These are phyloP conservation scores for Balamuthia mandrillaris DNA, from an alignment of 208 protist genomes.

Conservation along the genomic window DNA sequence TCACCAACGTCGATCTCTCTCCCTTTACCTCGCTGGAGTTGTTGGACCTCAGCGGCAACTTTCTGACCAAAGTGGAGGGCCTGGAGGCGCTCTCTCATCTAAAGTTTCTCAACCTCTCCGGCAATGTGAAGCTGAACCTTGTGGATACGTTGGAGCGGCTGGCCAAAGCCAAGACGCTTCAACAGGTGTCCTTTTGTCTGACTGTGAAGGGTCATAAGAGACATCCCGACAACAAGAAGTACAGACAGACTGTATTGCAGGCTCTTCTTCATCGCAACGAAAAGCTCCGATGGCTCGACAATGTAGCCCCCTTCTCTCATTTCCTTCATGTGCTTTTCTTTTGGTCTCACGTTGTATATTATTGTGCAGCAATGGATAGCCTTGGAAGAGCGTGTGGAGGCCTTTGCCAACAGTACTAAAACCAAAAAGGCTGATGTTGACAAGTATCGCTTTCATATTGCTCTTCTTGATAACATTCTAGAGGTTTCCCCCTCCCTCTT, in stretches of 20 bases:
- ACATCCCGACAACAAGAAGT: neutral
- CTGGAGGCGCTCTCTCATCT: neutral
- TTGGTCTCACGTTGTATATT: neutral
- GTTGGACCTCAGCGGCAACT: neutral
- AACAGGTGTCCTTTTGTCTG: neutral
- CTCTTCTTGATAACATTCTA: neutral
- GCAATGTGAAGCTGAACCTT: neutral
- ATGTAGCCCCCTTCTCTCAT: neutral
- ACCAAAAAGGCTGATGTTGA: neutral
- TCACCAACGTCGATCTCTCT: neutral
- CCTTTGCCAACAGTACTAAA: neutral
- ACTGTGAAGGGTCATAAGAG: neutral
- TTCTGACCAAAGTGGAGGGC: neutral
- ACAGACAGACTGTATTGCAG: neutral
- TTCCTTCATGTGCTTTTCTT: neutral
- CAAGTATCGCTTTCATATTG: neutral
- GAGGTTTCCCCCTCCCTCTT: too few relatives aligned
- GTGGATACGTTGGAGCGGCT: neutral
- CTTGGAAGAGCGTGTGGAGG: neutral
- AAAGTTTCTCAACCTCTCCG: neutral
- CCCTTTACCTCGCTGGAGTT: neutral
- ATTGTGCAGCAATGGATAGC: too few relatives aligned
- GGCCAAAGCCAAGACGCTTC: neutral
- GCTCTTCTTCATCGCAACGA: neutral
- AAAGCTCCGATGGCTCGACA: neutral